Base-by-base conservation (phyloP, 306 rosid species). In the Prunus campanulata region DNA sequence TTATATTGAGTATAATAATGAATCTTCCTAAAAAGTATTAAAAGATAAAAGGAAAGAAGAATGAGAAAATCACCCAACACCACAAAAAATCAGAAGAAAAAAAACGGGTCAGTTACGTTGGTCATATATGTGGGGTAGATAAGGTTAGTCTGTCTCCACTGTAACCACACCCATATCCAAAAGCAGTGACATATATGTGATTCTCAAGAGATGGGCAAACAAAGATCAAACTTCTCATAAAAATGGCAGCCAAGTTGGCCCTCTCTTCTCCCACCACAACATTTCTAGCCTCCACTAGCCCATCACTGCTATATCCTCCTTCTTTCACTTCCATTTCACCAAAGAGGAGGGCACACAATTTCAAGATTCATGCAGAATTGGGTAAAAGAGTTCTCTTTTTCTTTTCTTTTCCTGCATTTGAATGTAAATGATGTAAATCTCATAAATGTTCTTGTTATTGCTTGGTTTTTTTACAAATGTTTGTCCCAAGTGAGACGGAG, bases 341-440 rank as follows among this genome's bases (percentile, higher is more conserved):
- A 22, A 87, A 70, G 78, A 46, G 75, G 22, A 80, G 71, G 62
- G 24, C 74, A 54, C 44, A 35, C 63, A 82, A 60, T 29, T 72
- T 87, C 92, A 89, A 83, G 77, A 56, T 95, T 66, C 91, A 75
- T 74, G 98, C 96, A 76, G 72, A 85, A 18, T 78, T 88, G 70
- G 96, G 98, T 90, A 85, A 75, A 48, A 44, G 44, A 15, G 25
- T 35, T 46, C 16, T 10, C 11, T 13, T 27, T 22, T 10, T 15
- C 3, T 4, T 4, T 39, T 44, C 4, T 60, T 47, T 30, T 19
- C 5, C 1, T 59, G 24, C 32, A 73, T 59, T 32, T 19, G 3
- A 59, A 16, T 25, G 11, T 13, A 13, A 47, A 29, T 13, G 2
- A 15, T 20, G 44, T 9, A 52, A 19, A 39, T 35, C 61, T 66